phyloP scores from a whole-genome alignment of 495 filamentous ascomycete genomes.

The Sporormia fimetaria region DNA sequence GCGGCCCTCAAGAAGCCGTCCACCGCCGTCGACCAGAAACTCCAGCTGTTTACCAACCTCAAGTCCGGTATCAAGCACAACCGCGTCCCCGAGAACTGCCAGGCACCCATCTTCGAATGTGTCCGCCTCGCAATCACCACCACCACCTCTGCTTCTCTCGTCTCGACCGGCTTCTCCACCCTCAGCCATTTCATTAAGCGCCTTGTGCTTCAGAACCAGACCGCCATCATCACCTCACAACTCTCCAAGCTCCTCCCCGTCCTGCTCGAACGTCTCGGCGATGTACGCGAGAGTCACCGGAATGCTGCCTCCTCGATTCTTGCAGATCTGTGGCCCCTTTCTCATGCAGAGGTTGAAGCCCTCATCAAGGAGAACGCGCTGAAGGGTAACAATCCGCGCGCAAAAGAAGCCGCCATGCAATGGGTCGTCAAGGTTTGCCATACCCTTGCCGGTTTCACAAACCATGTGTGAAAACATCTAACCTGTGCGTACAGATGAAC shows the following conservation, averaged over 20 bases:
- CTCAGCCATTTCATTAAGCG: conserved; percentile 77
- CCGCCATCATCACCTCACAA: conserved; percentile 52
- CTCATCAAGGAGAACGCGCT: conserved; percentile 67
- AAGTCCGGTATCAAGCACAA: conserved; percentile 84
- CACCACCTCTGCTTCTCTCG: conserved; percentile 53
- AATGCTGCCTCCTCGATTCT: conserved; percentile 59
- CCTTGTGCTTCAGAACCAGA: conserved; percentile 67
- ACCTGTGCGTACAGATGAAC: conserved; percentile 48
- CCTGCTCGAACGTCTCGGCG: conserved; percentile 75
- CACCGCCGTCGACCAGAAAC: conserved; percentile 56
- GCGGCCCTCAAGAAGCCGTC: conserved; percentile 55
- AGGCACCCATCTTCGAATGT: conserved; percentile 62
- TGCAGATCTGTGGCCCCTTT: conserved; percentile 57
- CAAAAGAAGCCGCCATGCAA: conserved; percentile 71
- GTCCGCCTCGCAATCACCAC: conserved; percentile 55
- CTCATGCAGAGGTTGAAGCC: conserved; percentile 61
- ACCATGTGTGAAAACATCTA: background rate
- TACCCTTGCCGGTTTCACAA: too few relatives aligned
- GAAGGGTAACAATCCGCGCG: conserved; percentile 63
- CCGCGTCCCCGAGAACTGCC: conserved; percentile 64
- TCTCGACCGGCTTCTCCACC: conserved; percentile 68
- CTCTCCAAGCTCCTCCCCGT: conserved; percentile 54
- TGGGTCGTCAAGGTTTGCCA: conserved; percentile 61
- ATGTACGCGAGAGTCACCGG: conserved; percentile 73
- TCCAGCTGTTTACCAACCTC: conserved; percentile 55